Evolutionary conservation across 495 filamentous ascomycete species (phyloP).

Genomic region (Penicillium arizonense): DNA sequence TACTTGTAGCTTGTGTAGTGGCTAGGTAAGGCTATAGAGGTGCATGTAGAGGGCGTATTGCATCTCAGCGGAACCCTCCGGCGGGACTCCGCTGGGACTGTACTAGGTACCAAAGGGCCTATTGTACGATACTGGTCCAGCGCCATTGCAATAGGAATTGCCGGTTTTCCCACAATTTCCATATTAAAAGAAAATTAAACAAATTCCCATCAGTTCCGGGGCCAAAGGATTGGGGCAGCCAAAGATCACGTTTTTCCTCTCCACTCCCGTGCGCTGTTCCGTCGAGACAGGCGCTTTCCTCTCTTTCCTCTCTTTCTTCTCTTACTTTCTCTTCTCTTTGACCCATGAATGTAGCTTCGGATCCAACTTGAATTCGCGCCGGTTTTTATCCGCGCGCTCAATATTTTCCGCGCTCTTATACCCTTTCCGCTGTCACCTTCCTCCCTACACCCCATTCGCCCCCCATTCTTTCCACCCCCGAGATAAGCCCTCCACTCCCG

Average conservation of each 20-base stretch:
- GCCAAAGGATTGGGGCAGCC: neutral
- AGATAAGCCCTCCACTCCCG: neutral
- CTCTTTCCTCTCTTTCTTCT: slow-evolving; percentile 9
- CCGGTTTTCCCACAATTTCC: neutral
- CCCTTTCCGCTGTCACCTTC: neutral
- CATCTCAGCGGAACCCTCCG: slow-evolving; percentile 32
- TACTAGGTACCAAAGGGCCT: neutral
- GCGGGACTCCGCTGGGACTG: slow-evolving; percentile 36
- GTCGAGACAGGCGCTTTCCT: neutral
- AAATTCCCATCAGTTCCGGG: slow-evolving; percentile 3
- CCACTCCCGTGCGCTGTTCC: slow-evolving; percentile 12
- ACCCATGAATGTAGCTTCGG: slow-evolving; percentile 7
- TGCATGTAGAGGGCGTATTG: slow-evolving; percentile 5
- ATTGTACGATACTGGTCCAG: neutral
- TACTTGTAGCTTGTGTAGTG: no score
- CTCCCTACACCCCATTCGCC: neutral
- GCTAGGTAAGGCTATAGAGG: neutral
- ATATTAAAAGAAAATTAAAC: neutral
- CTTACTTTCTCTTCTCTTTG: slow-evolving; percentile 6
- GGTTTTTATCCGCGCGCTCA: slow-evolving; percentile 12
- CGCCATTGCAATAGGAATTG: neutral
- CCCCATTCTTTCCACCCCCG: neutral
- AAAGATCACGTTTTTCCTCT: slow-evolving; percentile 11
- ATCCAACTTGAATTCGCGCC: neutral
- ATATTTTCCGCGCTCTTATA: slow-evolving; percentile 7